Percentiles rank a stretch among this genome's conserved stretches.
Conservation (phyloP, 192 early-diverging fungal genomes). For the Umbelopsis sp. region DNA sequence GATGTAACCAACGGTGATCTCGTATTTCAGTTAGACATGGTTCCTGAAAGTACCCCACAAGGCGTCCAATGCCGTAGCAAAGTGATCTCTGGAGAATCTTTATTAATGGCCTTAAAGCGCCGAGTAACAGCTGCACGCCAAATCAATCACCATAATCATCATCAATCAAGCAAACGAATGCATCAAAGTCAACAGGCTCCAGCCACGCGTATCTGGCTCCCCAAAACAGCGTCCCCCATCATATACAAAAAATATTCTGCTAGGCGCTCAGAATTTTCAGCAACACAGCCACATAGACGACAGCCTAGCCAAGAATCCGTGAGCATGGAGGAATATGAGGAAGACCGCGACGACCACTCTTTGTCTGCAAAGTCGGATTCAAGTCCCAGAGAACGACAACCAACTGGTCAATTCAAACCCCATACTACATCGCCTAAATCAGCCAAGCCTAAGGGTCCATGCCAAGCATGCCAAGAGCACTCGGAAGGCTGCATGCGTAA, state of each 20-base stretch:
- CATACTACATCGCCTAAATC: not conserved
- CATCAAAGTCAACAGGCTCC: not conserved
- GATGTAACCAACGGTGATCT: conserved; percentile 2
- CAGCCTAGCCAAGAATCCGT: conserved; percentile 7
- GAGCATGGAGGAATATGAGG: not conserved
- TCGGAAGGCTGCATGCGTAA: conserved; percentile 46
- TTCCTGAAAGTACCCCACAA: not conserved
- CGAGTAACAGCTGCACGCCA: conserved; percentile 20
- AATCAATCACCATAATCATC: not conserved
- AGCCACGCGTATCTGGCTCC: conserved; percentile 18
- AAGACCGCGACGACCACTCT: not conserved
- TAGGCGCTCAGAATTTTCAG: not conserved
- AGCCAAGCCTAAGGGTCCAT: conserved; percentile 32
- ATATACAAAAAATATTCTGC: not conserved
- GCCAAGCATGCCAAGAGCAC: conserved; percentile 38
- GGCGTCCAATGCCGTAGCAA: conserved; percentile 11
- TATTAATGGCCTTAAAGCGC: conserved; percentile 22
- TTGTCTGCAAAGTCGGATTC: not conserved
- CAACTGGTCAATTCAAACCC: conserved; percentile 9
- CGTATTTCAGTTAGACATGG: not conserved
- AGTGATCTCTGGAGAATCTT: conserved; percentile 29
- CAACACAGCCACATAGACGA: not conserved
- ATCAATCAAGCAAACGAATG: not conserved
- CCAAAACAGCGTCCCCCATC: conserved; percentile 7
- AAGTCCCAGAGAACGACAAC: conserved; percentile 6